Percentiles rank a stretch among this genome's conserved stretches.
Evolutionary conservation across 1,284 basidiomycete genomes (phyloP).

Genomic region (Ustilago trichophora): DNA sequence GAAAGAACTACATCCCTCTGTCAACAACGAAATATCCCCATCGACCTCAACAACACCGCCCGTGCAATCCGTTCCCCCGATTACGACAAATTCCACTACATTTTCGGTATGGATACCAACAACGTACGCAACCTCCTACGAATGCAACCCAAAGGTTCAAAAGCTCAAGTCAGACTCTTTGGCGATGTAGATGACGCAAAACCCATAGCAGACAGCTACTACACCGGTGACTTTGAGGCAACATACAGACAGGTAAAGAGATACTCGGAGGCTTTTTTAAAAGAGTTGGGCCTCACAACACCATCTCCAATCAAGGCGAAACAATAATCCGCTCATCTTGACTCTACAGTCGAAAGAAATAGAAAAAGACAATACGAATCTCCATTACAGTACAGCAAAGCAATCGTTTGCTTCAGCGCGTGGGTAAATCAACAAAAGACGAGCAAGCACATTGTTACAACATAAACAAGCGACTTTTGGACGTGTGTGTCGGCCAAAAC

Average conservation of each 20-base stretch:
- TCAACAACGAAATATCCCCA: constrained; percentile 67
- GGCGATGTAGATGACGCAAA: constrained; percentile 48
- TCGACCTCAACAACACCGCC: constrained; percentile 63
- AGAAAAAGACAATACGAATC: neutral
- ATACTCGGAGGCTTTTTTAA: constrained; percentile 56
- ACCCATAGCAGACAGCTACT: constrained; percentile 66
- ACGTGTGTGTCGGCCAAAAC: too few species aligned
- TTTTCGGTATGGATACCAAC: constrained; percentile 69
- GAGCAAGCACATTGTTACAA: too few species aligned
- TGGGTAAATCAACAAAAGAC: too few species aligned
- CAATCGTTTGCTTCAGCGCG: too few species aligned
- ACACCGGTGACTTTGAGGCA: constrained; percentile 68
- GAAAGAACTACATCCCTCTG: constrained; percentile 67
- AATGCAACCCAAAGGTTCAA: constrained; percentile 59
- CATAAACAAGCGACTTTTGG: too few species aligned
- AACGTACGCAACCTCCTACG: constrained; percentile 67
- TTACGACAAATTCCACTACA: constrained; percentile 68
- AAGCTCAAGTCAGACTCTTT: constrained; percentile 53
- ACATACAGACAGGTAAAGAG: constrained; percentile 68
- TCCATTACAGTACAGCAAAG: constrained; percentile 13
- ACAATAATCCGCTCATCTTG: too few species aligned
- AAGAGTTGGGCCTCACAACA: constrained; percentile 1
- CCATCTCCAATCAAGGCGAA: too few species aligned
- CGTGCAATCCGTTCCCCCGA: constrained; percentile 66
- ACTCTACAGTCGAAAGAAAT: too few species aligned